Percentiles rank a stretch among this genome's conserved stretches.
Evolutionary conservation across 208 protist species (phyloP).

Genomic region (Entamoeba histolytica): DNA sequence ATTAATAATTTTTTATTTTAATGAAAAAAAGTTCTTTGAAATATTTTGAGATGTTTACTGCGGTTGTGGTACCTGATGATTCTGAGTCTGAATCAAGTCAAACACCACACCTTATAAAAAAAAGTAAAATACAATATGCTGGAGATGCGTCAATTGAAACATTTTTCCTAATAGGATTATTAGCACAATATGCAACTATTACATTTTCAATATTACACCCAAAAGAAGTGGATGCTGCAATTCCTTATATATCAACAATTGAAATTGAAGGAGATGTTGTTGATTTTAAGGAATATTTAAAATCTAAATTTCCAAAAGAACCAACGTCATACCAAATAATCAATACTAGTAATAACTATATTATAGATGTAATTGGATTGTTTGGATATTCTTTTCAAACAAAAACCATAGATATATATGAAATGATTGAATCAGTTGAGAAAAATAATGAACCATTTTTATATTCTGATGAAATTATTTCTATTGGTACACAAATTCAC

Average conservation of each 20-base stretch:
- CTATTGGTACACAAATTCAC: too few relatives aligned
- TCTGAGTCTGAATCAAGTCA: not conserved
- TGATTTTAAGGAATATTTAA: not conserved
- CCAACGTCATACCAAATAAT: not conserved
- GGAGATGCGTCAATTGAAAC: not conserved
- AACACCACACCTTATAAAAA: not conserved
- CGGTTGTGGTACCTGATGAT: not conserved
- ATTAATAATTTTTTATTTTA: too few relatives aligned
- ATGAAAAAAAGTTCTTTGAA: not conserved
- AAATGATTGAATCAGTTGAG: too few relatives aligned
- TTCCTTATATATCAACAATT: not conserved
- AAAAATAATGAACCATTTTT: too few relatives aligned
- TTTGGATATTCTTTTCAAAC: not conserved
- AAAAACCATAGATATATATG: not conserved
- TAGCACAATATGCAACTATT: not conserved
- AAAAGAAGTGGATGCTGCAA: not conserved
- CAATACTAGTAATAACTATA: not conserved
- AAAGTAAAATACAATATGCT: not conserved
- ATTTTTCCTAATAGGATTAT: not conserved
- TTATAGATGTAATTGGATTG: not conserved
- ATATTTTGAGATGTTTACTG: not conserved
- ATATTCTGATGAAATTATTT: too few relatives aligned
- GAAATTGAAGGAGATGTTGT: not conserved
- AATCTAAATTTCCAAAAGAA: not conserved
- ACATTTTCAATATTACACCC: not conserved